Conservation (phyloP, 1,284 basidiomycete species). For the Tranzscheliella williamsii region DNA sequence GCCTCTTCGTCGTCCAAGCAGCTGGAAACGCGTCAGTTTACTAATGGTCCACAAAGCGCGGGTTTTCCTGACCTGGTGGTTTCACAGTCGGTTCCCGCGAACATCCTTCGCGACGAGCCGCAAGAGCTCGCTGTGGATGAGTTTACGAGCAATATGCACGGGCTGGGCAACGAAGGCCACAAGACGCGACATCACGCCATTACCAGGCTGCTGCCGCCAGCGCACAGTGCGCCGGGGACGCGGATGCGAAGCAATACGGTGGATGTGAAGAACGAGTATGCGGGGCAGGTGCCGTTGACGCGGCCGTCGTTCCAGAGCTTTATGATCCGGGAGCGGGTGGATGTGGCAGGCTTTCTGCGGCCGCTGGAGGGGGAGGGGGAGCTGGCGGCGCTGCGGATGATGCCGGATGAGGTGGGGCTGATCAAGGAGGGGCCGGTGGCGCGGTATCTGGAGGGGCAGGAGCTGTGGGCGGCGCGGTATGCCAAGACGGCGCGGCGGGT, state of each 20-base stretch:
- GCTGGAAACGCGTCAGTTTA: background rate
- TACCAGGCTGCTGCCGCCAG: too few species aligned
- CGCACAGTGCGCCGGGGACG: background rate
- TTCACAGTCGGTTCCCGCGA: background rate
- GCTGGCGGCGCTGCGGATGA: conserved; percentile 71
- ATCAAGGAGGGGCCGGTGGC: conserved; percentile 64
- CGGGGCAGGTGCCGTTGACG: conserved; percentile 54
- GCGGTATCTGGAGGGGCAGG: conserved; percentile 39
- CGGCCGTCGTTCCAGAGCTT: conserved; percentile 56
- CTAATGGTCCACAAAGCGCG: background rate
- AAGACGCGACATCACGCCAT: background rate
- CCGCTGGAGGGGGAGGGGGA: conserved; percentile 74
- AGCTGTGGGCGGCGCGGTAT: conserved; percentile 37
- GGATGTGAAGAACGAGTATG: conserved; percentile 45
- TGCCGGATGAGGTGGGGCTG: conserved; percentile 66
- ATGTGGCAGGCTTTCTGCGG: conserved; percentile 74
- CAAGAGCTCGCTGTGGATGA: too few species aligned
- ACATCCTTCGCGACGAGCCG: background rate
- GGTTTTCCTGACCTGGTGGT: background rate
- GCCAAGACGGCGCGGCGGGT: conserved; percentile 24
- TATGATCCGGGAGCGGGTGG: conserved; percentile 86
- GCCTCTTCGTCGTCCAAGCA: background rate
- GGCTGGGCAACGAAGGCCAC: background rate
- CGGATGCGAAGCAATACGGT: conserved; percentile 7
- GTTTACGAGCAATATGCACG: too few species aligned